These are phyloP conservation scores for Fraxinus albicans DNA, from an alignment of 305 asterid species.

Conservation along the genomic window DNA sequence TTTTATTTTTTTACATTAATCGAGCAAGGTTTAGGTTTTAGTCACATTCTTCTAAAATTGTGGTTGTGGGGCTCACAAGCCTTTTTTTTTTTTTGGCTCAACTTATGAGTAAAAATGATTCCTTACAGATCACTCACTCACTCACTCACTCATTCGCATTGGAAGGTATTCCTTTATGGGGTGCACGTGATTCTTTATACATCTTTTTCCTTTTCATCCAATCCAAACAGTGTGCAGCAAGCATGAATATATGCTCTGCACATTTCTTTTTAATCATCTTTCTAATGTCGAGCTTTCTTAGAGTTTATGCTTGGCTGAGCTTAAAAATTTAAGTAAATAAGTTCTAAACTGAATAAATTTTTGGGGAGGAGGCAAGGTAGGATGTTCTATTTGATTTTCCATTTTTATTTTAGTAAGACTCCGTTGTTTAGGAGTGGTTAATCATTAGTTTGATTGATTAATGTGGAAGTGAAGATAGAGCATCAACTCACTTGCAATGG, in stretches of 20 bases:
- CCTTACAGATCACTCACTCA: conserved; percentile 48
- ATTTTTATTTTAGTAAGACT: neutral
- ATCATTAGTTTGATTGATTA: conserved; percentile 21
- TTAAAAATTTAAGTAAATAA: neutral
- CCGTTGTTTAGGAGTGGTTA: conserved; percentile 9
- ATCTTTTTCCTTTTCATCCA: conserved; percentile 21
- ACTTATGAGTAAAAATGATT: conserved; percentile 35
- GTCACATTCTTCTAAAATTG: neutral
- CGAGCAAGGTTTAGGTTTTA: neutral
- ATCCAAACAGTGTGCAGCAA: conserved; percentile 39
- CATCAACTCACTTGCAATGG: conserved; percentile 22
- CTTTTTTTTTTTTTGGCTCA: neutral
- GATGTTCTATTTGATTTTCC: conserved; percentile 8
- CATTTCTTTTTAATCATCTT: neutral
- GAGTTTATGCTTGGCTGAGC: neutral
- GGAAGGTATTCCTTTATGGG: neutral
- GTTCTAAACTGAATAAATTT: neutral
- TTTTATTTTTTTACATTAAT: neutral
- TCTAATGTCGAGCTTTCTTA: neutral
- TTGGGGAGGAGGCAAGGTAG: conserved; percentile 1
- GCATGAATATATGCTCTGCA: neutral
- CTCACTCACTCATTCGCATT: conserved; percentile 23
- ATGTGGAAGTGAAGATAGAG: conserved; percentile 16
- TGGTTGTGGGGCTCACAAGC: neutral
- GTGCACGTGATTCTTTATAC: conserved; percentile 19